These are phyloP conservation scores for Alectoria sarmentosa DNA, from an alignment of 495 filamentous ascomycete species.

Conservation along the genomic window DNA sequence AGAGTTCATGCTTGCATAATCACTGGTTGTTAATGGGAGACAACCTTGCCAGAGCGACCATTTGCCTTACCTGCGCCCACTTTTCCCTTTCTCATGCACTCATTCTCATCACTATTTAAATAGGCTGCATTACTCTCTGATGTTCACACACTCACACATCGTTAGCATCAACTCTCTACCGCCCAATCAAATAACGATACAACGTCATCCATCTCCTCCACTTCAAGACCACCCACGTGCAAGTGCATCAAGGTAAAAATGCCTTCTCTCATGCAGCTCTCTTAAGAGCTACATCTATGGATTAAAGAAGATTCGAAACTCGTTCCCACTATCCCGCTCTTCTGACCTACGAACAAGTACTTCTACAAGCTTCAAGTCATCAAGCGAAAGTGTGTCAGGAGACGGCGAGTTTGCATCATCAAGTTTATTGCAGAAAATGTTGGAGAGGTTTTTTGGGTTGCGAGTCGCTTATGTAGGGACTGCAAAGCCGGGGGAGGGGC, in stretches of 20 bases:
- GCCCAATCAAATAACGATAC: not conserved
- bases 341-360: not conserved
- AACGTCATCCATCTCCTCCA: not conserved
- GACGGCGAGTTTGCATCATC: not conserved
- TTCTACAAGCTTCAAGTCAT: not conserved
- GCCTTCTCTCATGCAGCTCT: not conserved
- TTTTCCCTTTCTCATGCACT: not conserved
- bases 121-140: not conserved
- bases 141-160: not conserved
- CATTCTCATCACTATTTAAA: not conserved
- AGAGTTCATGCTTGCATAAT: not conserved
- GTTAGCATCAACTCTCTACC: not conserved
- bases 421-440: not conserved
- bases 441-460: not conserved
- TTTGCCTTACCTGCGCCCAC: not conserved
- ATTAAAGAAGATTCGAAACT: not conserved
- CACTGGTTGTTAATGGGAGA: not conserved
- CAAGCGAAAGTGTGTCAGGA: not conserved
- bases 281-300: not conserved
- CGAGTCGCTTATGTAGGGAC: not conserved
- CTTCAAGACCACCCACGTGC: not conserved
- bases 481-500: not conserved
- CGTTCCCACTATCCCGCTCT: not conserved
- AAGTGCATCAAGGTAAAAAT: not conserved
- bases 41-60: not conserved